Conservation (phyloP, 768 basidiomycete genomes). For the Amanita brunnescens region DNA sequence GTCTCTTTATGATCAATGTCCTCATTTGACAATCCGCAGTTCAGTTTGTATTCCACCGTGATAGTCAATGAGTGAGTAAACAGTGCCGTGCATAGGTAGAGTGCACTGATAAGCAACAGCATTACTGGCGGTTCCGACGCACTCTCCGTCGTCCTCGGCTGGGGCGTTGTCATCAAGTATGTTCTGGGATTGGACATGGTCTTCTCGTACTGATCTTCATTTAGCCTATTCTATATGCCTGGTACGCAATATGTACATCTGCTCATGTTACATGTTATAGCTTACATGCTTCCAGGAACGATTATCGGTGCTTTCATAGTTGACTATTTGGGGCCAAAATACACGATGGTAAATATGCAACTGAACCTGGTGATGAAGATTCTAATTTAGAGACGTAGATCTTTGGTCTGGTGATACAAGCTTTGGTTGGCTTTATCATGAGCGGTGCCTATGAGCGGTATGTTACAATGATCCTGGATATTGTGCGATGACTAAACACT, state of each 20-base stretch:
- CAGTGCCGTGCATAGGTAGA: slow-evolving; percentile 5
- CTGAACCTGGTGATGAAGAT: no score
- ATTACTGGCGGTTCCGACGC: slow-evolving; percentile 47
- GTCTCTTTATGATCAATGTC: background rate
- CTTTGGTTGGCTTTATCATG: slow-evolving; percentile 82
- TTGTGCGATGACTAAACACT: background rate
- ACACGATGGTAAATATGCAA: slow-evolving; percentile 48
- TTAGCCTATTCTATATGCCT: slow-evolving; percentile 31
- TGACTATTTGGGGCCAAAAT: slow-evolving; percentile 69
- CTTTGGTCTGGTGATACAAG: slow-evolving; percentile 55
- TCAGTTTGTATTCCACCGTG: slow-evolving; percentile 74
- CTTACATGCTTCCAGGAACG: slow-evolving; percentile 45
- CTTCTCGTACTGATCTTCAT: background rate
- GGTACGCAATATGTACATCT: slow-evolving; percentile 13
- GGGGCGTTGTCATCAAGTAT: slow-evolving; percentile 81
- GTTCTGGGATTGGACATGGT: slow-evolving; percentile 11
- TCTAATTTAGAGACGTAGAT: slow-evolving; percentile 34
- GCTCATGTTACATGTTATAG: background rate
- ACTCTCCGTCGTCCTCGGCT: slow-evolving; percentile 64
- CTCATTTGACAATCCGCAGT: slow-evolving; percentile 29
- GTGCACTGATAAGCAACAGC: slow-evolving; percentile 21
- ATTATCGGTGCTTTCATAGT: slow-evolving; percentile 67
- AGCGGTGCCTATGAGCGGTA: slow-evolving; percentile 64
- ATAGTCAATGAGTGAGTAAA: slow-evolving; percentile 50
- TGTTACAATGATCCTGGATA: slow-evolving; percentile 8